phyloP scores from a whole-genome alignment of 228 moss, liverwort and hornwort species.

The Sphagnum magellanicum region DNA sequence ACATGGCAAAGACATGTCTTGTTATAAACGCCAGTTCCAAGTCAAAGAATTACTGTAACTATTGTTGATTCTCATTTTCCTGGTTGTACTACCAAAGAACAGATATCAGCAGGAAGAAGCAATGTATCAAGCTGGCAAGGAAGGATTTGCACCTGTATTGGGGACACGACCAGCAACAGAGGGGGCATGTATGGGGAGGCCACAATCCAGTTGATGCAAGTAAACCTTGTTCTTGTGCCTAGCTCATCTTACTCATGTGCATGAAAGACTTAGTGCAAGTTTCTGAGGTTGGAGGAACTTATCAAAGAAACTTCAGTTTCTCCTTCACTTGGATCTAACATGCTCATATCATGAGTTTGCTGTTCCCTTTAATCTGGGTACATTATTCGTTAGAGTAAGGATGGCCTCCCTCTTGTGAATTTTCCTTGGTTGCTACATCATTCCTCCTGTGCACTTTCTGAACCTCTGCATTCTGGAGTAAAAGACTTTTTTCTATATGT shows the following conservation, averaged over 20 bases:
- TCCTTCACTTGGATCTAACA: background rate
- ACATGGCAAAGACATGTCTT: too few relatives aligned
- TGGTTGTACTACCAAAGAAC: background rate
- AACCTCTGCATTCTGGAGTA: too few relatives aligned
- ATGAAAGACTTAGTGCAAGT: background rate
- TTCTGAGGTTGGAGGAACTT: background rate
- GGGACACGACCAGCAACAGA: slow-evolving; percentile 24
- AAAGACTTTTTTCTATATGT: too few relatives aligned
- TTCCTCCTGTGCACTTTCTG: too few relatives aligned
- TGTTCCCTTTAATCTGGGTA: background rate
- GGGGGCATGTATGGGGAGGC: slow-evolving; percentile 20
- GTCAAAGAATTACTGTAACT: too few relatives aligned
- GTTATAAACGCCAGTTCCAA: too few relatives aligned
- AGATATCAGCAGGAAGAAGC: background rate
- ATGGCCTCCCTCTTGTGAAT: too few relatives aligned
- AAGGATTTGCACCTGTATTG: slow-evolving; percentile 30
- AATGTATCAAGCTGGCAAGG: too few relatives aligned
- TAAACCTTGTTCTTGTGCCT: slow-evolving; percentile 5
- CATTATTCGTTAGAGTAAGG: background rate
- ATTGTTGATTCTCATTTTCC: too few relatives aligned
- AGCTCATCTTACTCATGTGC: too few relatives aligned
- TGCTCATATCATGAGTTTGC: background rate
- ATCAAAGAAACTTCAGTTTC: background rate
- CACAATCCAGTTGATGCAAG: slow-evolving; percentile 24
- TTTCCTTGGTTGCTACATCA: too few relatives aligned